Evolutionary conservation across 129 eudicot species (phyloP).

Genomic region (Pseudognaphalium luteoalbum): DNA sequence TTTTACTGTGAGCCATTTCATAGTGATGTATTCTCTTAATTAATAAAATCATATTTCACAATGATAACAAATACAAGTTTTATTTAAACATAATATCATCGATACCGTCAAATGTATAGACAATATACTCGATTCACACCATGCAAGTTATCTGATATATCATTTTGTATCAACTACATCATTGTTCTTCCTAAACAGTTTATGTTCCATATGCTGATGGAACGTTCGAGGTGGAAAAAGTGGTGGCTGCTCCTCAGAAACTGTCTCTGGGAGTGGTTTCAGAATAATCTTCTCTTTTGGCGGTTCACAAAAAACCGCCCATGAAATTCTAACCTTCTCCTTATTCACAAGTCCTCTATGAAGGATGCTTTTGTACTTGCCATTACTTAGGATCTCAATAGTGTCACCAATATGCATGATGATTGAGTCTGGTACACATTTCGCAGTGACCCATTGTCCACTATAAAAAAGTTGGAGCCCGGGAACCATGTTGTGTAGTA

Average conservation of each 20-base stretch:
- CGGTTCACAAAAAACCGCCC: conserved; percentile 97
- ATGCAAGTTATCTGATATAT: conserved; percentile 5
- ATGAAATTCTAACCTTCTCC: conserved; percentile 89
- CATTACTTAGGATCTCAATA: conserved; percentile 84
- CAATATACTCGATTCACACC: not conserved
- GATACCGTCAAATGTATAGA: not conserved
- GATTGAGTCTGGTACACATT: conserved; percentile 85
- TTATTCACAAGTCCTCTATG: conserved; percentile 92
- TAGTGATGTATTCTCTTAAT: not conserved
- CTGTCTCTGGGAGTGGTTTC: conserved; percentile 80
- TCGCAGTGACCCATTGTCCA: conserved; percentile 83
- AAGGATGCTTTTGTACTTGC: conserved; percentile 88
- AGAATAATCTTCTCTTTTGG: conserved; percentile 83
- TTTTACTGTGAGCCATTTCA: not conserved
- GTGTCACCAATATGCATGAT: conserved; percentile 93
- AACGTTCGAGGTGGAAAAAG: conserved; percentile 81
- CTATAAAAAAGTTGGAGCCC: conserved; percentile 80
- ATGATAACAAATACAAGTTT: not conserved
- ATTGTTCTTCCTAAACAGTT: conserved; percentile 63
- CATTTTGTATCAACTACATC: conserved; percentile 28
- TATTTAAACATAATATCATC: not conserved
- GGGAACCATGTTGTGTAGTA: conserved; percentile 96
- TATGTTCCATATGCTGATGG: conserved; percentile 75
- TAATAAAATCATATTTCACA: not conserved
- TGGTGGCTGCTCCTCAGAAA: conserved; percentile 66